Evolutionary conservation across 2,329 filamentous ascomycete species (phyloP), one percentile per base, ranked within the genome.

Genomic region (Cytospora schulzeri): DNA sequence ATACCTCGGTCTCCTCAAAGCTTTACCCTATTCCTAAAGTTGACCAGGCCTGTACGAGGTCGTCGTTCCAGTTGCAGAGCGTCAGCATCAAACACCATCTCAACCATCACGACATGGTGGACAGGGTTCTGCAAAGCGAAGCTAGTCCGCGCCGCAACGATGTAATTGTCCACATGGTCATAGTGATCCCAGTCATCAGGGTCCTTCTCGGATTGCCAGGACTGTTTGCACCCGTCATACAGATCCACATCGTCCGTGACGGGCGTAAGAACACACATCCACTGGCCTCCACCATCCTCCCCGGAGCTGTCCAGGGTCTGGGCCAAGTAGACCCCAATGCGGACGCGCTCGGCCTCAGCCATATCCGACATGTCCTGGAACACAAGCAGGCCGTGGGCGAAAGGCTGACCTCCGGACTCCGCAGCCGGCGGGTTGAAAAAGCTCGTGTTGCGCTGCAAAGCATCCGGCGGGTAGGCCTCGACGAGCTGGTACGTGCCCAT

Each of bases 11-110:
- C 15, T n/a, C 3, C 17, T 22, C 6, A 24, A 48, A 11, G 45
- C n/a, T 7, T 22, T 12, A 9, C 7, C n/a, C 7, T 22, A 48
- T 5, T 5, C 9, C 41, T 58, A 45, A 52, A 26, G 14, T 11
- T 15, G 15, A 58, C 26, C 1, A 72, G 72, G 57, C 24, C 24
- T 28, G 28, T 31, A 9, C 60, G 29, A 4, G 51, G 15, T 4
- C 41, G 55, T 19, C 29, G 51, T 56, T 69, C 67, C 28, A 28
- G 50, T 11, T 64, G 19, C 15, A 69, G 22, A 48, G 26, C 28
- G 8, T 67, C 57, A 19, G 63, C 65, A 31, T 69, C 68, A 57
- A 69, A 67, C 7, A 68, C 61, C 33, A 69, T 55, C 59, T 69
- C 68, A 8, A 67, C 67, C 67, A 68, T 68, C 9, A 69, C 57